Evolutionary conservation across 1,284 basidiomycete species (phyloP), one percentile per base, ranked within the genome.

Genomic region (Schizopora paradoxa): DNA sequence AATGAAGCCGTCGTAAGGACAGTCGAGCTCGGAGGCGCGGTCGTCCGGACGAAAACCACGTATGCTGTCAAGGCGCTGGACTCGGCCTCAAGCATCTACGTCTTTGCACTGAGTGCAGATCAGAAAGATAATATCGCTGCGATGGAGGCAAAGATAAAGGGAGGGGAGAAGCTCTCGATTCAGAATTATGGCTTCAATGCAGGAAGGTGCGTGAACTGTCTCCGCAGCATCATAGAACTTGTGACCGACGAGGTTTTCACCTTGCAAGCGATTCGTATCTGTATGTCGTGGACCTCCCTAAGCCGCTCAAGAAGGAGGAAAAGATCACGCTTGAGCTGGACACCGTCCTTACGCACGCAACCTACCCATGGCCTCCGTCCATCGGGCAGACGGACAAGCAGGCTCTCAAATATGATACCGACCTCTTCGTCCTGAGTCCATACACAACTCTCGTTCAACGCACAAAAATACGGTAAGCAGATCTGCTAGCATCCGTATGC

Each of bases 1-100:
- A 94, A 95, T 60, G 87, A 84, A 14, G 87, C 84, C 48, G 74
- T 96, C 52, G 86, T 91, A 18, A 84, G 90, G 57, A 84, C 85
- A 7, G 71, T 92, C 53, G 92, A 95, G 59, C 83, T 95, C 32
- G 90, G 86, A 32, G 92, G 92, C 49, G 74, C 91, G 23, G 75
- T 90, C 21, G 84, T 90, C 43, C 82, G 85, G 65, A 79, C 91
- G 68, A 86, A 82, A 39, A 94, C 92, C 39, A 88, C 89, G 46
- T 95, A 87, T 66, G 83, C 88, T 14, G 76, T 89, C 61, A 88
- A 82, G 63, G 77, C 86, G 38, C 71, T 86, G 22, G 73, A 78
- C 52, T 68, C 79, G 51, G 73, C 68, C 37, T 74, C 80, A 6
- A 73, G 72, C 31, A 67, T 76, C 29, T 92, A 91, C 61, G 77